Conservation (phyloP, 345 rosid genomes). For the Noccaea caerulescens region DNA sequence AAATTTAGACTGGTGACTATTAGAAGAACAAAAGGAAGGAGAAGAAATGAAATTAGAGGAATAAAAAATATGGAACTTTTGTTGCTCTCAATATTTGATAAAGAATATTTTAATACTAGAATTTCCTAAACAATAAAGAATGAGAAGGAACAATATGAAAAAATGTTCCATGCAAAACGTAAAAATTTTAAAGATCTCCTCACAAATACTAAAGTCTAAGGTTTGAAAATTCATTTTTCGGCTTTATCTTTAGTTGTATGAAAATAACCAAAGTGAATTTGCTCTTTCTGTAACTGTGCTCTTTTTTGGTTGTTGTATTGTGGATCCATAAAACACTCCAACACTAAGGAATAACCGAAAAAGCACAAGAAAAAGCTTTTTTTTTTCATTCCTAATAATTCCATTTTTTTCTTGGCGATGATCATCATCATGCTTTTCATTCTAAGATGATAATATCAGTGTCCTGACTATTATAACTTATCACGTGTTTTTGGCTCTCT, state of each 20-base stretch:
- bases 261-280: conserved; percentile 3
- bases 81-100: too few species aligned
- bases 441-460: background rate
- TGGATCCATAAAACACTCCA: conserved; percentile 15
- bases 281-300: conserved; percentile 7
- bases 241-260: conserved; percentile 38
- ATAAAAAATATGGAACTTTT: too few species aligned
- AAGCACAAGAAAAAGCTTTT: too few species aligned
- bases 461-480: background rate
- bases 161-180: too few species aligned
- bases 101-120: too few species aligned
- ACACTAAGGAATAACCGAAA: conserved; percentile 3
- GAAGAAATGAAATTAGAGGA: too few species aligned
- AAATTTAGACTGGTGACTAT: too few species aligned
- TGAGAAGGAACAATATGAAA: too few species aligned
- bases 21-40: too few species aligned
- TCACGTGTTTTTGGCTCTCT: background rate
- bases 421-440: background rate
- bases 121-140: too few species aligned
- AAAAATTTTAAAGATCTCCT: too few species aligned
- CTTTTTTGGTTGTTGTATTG: conserved; percentile 17
- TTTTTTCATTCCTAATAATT: background rate
- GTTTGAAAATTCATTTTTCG: conserved; percentile 29
- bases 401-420: background rate
- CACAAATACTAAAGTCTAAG: too few species aligned